phyloP scores from a whole-genome alignment of 1,284 basidiomycete species.

The Coniophora puteana region DNA sequence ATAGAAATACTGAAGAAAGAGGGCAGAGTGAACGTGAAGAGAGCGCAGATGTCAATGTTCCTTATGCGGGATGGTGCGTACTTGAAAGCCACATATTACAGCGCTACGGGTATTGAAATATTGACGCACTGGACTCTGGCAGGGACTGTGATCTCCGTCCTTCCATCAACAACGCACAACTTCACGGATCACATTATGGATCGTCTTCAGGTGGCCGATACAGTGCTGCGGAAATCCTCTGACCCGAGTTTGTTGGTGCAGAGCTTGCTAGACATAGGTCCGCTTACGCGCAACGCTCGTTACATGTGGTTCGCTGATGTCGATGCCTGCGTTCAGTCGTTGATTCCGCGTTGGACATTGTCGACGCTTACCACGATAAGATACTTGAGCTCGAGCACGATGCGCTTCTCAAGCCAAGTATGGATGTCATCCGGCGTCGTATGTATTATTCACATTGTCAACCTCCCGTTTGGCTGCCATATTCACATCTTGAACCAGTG shows the following conservation, averaged over 20 bases:
- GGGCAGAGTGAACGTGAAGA: slow-evolving; percentile 55
- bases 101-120: too few species aligned
- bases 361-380: slow-evolving; percentile 61
- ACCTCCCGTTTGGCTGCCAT: not conserved
- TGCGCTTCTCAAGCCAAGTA: slow-evolving; percentile 54
- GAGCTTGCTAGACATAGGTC: slow-evolving; percentile 59
- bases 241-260: slow-evolving; percentile 62
- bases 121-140: too few species aligned
- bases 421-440: slow-evolving; percentile 57
- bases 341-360: slow-evolving; percentile 59
- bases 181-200: slow-evolving; percentile 54
- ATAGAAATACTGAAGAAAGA: slow-evolving; percentile 54
- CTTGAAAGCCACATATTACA: too few species aligned
- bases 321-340: slow-evolving; percentile 45
- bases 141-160: slow-evolving; percentile 64
- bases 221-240: slow-evolving; percentile 53
- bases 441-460: slow-evolving; percentile 20
- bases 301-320: not conserved
- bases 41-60: slow-evolving; percentile 64
- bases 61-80: slow-evolving; percentile 56
- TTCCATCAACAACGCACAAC: slow-evolving; percentile 39
- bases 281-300: too few species aligned
- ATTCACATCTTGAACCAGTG: slow-evolving; percentile 33
- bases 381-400: slow-evolving; percentile 58
- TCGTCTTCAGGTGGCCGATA: slow-evolving; percentile 53